phyloP scores from a whole-genome alignment of 805 yeast genomes.

The Wickerhamiella lipophila region DNA sequence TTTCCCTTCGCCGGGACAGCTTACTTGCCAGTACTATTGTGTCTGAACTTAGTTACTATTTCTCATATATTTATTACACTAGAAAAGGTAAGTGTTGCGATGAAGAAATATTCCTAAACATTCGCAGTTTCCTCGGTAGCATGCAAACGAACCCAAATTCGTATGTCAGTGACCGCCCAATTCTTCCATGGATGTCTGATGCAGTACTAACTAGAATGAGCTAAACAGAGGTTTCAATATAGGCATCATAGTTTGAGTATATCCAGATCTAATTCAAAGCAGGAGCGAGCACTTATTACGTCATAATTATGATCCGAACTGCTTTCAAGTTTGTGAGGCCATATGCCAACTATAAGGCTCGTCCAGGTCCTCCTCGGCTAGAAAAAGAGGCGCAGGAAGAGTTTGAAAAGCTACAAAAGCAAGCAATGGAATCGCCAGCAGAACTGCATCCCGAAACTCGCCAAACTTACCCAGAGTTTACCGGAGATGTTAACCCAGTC shows the following conservation, averaged over 20 bases:
- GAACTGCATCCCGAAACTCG: constrained; percentile 51
- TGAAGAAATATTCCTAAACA: constrained; percentile 31
- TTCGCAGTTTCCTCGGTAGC: constrained; percentile 37
- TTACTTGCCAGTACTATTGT: constrained; percentile 33
- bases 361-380: constrained; percentile 56
- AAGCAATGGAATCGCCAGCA: constrained; percentile 57
- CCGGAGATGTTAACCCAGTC: constrained; percentile 80
- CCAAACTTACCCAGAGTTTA: constrained; percentile 84
- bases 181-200: constrained; percentile 36
- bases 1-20: constrained; percentile 21
- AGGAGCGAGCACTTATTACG: too few species aligned
- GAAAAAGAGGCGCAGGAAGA: constrained; percentile 78
- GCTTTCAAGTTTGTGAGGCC: neutral
- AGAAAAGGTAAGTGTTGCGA: constrained; percentile 21
- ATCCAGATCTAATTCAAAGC: too few species aligned
- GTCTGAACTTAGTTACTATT: constrained; percentile 19
- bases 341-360: constrained; percentile 15
- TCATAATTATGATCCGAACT: neutral
- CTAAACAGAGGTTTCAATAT: too few species aligned
- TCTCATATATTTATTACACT: constrained; percentile 1
- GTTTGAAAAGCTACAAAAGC: constrained; percentile 71
- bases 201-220: constrained; percentile 21
- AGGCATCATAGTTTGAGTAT: too few species aligned
- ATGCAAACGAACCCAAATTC: constrained; percentile 29
- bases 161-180: constrained; percentile 33